phyloP scores from a whole-genome alignment of 495 filamentous ascomycete species.

The Neurospora sp. region DNA sequence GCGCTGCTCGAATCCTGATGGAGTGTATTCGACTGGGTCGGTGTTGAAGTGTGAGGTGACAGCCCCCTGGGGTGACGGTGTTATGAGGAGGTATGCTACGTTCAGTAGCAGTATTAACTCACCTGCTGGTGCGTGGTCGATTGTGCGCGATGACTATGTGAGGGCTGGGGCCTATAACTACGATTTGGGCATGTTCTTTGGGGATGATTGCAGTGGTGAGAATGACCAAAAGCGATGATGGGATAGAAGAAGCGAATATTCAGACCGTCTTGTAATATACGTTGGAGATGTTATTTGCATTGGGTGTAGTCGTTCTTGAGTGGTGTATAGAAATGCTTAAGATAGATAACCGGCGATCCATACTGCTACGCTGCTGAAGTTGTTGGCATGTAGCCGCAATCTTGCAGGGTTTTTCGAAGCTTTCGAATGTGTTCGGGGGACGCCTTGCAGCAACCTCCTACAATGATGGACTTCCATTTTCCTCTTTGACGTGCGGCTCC shows the following conservation, averaged over 20 bases:
- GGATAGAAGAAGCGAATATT: neutral
- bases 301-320: too few relatives aligned
- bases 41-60: neutral
- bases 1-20: neutral
- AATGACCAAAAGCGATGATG: neutral
- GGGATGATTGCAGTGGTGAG: neutral
- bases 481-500: conserved; percentile 46
- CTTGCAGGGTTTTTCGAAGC: conserved; percentile 22
- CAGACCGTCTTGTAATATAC: neutral
- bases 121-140: neutral
- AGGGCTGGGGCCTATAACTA: neutral
- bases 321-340: neutral
- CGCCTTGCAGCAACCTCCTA: conserved; percentile 55
- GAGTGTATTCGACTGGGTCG: neutral
- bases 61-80: neutral
- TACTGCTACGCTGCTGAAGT: neutral
- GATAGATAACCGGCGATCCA: neutral
- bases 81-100: neutral
- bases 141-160: neutral
- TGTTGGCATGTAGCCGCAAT: neutral
- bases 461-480: conserved; percentile 40
- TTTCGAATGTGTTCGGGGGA: conserved; percentile 38
- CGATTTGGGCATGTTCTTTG: neutral
- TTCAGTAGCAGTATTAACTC: neutral
- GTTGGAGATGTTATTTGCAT: neutral